Evolutionary conservation across 352 stramenopile genomes (phyloP), one percentile per base, ranked within the genome.

Genomic region (Phytophthora crassamura): DNA sequence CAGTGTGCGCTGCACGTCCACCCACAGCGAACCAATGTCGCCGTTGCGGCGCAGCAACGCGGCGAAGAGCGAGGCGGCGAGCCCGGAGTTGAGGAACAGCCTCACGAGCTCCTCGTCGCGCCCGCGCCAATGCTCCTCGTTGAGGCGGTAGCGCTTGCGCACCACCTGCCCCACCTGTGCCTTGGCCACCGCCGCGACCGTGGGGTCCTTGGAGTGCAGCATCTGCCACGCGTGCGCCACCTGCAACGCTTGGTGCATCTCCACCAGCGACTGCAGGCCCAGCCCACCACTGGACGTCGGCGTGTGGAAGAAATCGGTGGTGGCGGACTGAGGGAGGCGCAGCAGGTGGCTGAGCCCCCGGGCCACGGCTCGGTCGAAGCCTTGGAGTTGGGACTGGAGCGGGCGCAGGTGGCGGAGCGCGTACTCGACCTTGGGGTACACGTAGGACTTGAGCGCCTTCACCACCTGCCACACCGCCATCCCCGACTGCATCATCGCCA

Each of bases 231-330:
- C 46, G 14, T 69, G 38, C 3, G 22, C 45, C 0, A 69, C 14
- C 30, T 53, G 52, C 2, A 63, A 18, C 33, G 49, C 60, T 8
- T n/a, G 33, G 9, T 43, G 28, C 3, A 54, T 30, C 4, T 54
- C 30, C 8, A 22, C 22, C 33, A 55, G 34, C 4, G 48, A 34
- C n/a, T 45, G 7, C 22, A 55, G 20, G n/a, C 18, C 34, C 4
- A 45, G n/a, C 7, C 33, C 48, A 14, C 34, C 48, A 4, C 33
- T 18, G 7, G 14, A 10, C 2, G 47, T 4, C 4, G 61, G 53
- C 20, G 52, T 14, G 39, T 57, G 59, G 33, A 69, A 69, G 43
- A 64, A 63, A 0, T n/a, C n/a, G n/a, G n/a, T n/a, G n/a, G n/a
- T n/a, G n/a, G n/a, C n/a, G n/a, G n/a, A n/a, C n/a, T n/a, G n/a